phyloP scores from a whole-genome alignment of 2,329 filamentous ascomycete genomes.

The Penicillium freii region DNA sequence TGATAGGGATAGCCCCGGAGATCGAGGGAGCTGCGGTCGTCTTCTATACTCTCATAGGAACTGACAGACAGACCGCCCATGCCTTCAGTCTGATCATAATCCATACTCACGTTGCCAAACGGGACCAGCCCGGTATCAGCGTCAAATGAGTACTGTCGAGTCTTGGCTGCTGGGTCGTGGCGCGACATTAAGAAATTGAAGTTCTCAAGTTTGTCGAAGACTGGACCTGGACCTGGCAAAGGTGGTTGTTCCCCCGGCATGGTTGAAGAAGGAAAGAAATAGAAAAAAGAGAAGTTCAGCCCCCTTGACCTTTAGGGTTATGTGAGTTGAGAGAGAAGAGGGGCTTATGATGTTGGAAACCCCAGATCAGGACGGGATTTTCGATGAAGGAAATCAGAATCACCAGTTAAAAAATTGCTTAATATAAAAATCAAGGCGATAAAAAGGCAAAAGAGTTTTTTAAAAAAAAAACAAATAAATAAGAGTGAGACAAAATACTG shows the following conservation, averaged over 20 bases:
- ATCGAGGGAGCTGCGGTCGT: slow-evolving; percentile 40
- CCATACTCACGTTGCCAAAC: slow-evolving; percentile 35
- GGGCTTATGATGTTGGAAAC: slow-evolving; percentile 7
- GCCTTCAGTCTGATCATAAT: slow-evolving; percentile 43
- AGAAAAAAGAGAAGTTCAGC: slow-evolving; percentile 19
- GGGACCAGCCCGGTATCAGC: slow-evolving; percentile 35
- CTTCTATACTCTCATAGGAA: slow-evolving; percentile 44
- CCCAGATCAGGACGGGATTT: slow-evolving; percentile 18
- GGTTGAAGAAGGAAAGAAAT: slow-evolving; percentile 16
- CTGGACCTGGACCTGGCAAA: slow-evolving; percentile 23
- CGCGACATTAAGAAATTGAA: slow-evolving; percentile 39
- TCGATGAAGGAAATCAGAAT: slow-evolving; percentile 11
- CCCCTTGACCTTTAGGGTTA: slow-evolving; percentile 14
- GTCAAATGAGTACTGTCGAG: slow-evolving; percentile 41
- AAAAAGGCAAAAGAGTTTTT: neutral
- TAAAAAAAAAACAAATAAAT: neutral
- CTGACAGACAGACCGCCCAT: slow-evolving; percentile 43
- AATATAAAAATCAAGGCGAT: neutral
- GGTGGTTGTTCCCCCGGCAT: slow-evolving; percentile 37
- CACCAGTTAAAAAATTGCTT: neutral
- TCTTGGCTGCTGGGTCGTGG: slow-evolving; percentile 33
- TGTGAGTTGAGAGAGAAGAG: slow-evolving; percentile 7
- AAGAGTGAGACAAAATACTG: neutral
- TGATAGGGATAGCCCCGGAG: slow-evolving; percentile 41
- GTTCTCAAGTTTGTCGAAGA: slow-evolving; percentile 37